Evolutionary conservation across 805 yeast species (phyloP), one percentile per base, ranked within the genome.

Genomic region (Candida hispaniensis): DNA sequence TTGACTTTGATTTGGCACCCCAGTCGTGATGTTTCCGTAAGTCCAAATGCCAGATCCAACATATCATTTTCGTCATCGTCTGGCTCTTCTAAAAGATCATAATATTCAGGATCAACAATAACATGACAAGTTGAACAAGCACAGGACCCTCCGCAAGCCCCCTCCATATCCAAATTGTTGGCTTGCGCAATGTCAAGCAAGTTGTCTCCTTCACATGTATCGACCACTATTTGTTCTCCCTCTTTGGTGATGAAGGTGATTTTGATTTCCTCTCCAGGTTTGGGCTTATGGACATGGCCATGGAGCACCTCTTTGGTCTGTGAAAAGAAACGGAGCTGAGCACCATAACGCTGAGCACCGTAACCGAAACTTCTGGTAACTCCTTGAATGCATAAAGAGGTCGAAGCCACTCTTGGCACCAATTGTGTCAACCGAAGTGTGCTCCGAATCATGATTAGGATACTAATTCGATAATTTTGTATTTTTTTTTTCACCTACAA

Each of bases 41-140:
- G 69, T 0, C 98, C 98, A 54, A 91, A 91, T 0, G 98, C 98
- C 52, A 91, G 67, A 59, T 91, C 98, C 51, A 91, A 67, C 98
- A 91, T 91, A 58, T 91, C 98, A 54, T 91, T 88, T 58, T 91
- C 98, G 52, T 91, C 98, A 54, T 91, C 98, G 45, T 76, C 82
- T 0, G 98, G 97, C 55, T 91, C 97, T 7, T 91, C 94, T 44
- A 91, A 71, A 32, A 63, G 70, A 52, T 91, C 98, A 59, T 83
- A 91, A 55, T 64, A 85, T 28, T 79, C 95, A 1, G 98, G 97
- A 54, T 91, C 98, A 23, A 91, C 85, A 33, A 91, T 88, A 36
- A 91, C 77, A 59, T 91, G 98, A 54, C 98, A 91, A 0, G 98
- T 91, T 4, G 96, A 85, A 56, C 98, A 91, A 1, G 98, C 98